Evolutionary conservation across 352 stramenopile species (phyloP).

Genomic region (Globisporangium takayamanum): DNA sequence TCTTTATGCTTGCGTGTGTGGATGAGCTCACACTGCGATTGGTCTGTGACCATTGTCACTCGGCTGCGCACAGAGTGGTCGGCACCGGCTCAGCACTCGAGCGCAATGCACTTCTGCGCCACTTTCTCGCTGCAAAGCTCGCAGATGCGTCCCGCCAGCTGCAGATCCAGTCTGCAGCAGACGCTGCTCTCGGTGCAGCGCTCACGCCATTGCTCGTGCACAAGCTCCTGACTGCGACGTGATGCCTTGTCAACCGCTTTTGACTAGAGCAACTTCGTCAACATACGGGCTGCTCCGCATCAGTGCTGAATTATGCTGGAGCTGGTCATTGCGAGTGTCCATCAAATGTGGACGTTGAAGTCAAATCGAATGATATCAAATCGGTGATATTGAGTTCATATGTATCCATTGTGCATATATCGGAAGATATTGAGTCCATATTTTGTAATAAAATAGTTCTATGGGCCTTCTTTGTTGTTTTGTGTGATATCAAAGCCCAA

Average conservation of each 20-base stretch:
- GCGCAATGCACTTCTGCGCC: slow-evolving; percentile 54
- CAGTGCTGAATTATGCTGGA: neutral
- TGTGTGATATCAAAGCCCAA: too few relatives aligned
- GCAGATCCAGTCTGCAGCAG: slow-evolving; percentile 35
- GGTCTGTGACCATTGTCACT: neutral
- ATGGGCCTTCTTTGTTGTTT: too few relatives aligned
- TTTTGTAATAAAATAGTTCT: too few relatives aligned
- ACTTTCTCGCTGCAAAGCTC: slow-evolving; percentile 34
- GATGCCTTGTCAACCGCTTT: too few relatives aligned
- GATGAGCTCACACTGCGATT: slow-evolving; percentile 2
- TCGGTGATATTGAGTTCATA: too few relatives aligned
- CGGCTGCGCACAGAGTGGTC: slow-evolving; percentile 37
- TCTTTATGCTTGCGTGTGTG: neutral
- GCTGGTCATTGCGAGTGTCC: neutral
- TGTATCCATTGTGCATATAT: too few relatives aligned
- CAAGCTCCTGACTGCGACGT: neutral
- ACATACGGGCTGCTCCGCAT: too few relatives aligned
- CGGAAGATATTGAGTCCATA: too few relatives aligned
- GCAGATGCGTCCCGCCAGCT: slow-evolving; percentile 24
- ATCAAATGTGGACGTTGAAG: too few relatives aligned
- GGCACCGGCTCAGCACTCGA: slow-evolving; percentile 68
- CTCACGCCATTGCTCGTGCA: slow-evolving; percentile 27
- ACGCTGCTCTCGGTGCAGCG: slow-evolving; percentile 54
- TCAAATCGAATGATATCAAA: too few relatives aligned
- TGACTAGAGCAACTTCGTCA: too few relatives aligned